phyloP scores from a whole-genome alignment of 208 protist genomes.

The Crithidia bombi region DNA sequence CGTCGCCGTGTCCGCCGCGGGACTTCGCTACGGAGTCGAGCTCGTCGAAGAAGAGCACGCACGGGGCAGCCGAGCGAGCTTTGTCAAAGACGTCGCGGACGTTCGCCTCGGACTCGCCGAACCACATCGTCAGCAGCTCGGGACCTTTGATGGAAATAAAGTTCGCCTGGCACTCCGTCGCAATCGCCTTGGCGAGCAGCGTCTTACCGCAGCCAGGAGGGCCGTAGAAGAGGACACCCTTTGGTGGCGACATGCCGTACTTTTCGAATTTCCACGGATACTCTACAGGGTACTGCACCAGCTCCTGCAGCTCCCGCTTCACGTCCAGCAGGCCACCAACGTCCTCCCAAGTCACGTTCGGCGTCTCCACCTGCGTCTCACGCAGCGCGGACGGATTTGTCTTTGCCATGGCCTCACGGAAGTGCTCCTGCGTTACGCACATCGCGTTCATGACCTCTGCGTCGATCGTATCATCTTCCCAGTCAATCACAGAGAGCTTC shows the following conservation, averaged over 20 bases:
- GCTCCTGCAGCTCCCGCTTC: slow-evolving; percentile 99
- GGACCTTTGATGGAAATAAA: slow-evolving; percentile 99
- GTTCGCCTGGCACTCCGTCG: slow-evolving; percentile 99
- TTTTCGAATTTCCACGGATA: slow-evolving; percentile 99
- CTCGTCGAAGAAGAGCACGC: slow-evolving; percentile 99
- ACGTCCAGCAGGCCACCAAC: slow-evolving; percentile 99
- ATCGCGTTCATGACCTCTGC: slow-evolving; percentile 98
- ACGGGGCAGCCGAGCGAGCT: slow-evolving; percentile 98
- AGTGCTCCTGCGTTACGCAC: slow-evolving; percentile 99
- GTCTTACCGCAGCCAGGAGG: slow-evolving; percentile 99
- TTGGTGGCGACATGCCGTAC: slow-evolving; percentile 99
- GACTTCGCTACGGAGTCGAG: slow-evolving; percentile 99
- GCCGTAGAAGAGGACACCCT: slow-evolving; percentile 98
- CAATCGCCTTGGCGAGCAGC: slow-evolving; percentile 97
- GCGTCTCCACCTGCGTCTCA: slow-evolving; percentile 99
- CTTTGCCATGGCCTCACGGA: slow-evolving; percentile 95
- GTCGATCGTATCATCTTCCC: slow-evolving; percentile 99
- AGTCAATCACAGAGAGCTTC: slow-evolving; percentile 99
- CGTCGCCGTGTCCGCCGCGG: slow-evolving; percentile 97
- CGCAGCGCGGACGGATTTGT: slow-evolving; percentile 99
- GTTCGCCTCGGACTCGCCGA: slow-evolving; percentile 99
- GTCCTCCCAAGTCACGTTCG: slow-evolving; percentile 99
- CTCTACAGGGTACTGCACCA: slow-evolving; percentile 99
- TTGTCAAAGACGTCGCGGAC: slow-evolving; percentile 99
- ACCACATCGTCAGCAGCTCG: slow-evolving; percentile 99